phyloP scores from a whole-genome alignment of 1,139 yeast species.

The Debaryomyces robertsiae region DNA sequence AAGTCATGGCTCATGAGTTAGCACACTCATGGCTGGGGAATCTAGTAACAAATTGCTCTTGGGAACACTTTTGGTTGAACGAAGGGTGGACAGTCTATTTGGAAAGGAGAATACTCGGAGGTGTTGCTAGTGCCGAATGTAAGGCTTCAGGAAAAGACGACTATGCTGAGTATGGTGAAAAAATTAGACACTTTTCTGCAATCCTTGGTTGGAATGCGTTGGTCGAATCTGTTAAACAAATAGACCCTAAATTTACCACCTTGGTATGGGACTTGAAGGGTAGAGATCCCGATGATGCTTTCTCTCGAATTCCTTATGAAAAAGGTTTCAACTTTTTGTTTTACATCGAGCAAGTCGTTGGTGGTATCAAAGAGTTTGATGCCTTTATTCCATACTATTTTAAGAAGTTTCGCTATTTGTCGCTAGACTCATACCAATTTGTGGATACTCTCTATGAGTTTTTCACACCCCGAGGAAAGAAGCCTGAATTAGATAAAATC shows the following conservation, averaged over 20 bases:
- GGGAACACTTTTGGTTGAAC: conserved; percentile 45
- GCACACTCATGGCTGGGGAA: conserved; percentile 46
- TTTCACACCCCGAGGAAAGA: conserved; percentile 25
- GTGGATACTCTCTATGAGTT: conserved; percentile 34
- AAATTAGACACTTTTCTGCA: conserved; percentile 34
- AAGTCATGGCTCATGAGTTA: conserved; percentile 42
- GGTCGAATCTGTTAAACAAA: conserved; percentile 24
- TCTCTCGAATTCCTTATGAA: conserved; percentile 39
- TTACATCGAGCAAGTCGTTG: conserved; percentile 30
- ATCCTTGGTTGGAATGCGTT: conserved; percentile 36
- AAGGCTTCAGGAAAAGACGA: conserved; percentile 22
- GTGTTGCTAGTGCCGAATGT: conserved; percentile 32
- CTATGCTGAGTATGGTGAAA: conserved; percentile 30
- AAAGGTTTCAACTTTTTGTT: conserved; percentile 39
- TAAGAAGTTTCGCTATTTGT: conserved; percentile 31
- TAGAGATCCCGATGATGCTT: conserved; percentile 38
- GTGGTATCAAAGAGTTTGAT: conserved; percentile 32
- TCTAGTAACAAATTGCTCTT: conserved; percentile 38
- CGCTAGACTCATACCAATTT: conserved; percentile 35
- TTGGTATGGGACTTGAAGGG: conserved; percentile 32
- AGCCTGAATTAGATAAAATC: conserved; percentile 21
- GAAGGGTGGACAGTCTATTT: conserved; percentile 46
- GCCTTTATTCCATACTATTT: conserved; percentile 37
- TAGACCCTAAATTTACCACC: conserved; percentile 25
- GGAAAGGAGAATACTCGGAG: conserved; percentile 38